Evolutionary conservation across 352 stramenopile species (phyloP).

Genomic region (Phytophthora fragariaefolia): DNA sequence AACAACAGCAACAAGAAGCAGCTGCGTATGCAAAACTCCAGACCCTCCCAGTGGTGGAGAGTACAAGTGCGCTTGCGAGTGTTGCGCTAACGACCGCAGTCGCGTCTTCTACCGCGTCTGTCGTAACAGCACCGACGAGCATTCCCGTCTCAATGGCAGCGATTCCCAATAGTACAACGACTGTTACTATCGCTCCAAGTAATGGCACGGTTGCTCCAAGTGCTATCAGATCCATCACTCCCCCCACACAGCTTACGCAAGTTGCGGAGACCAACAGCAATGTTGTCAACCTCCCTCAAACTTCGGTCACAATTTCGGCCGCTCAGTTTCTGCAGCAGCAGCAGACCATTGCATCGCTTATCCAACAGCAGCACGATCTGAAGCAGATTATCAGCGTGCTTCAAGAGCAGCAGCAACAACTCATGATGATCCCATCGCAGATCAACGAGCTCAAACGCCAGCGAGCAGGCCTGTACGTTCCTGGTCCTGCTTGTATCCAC

Average conservation of each 20-base stretch:
- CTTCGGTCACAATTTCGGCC: conserved; percentile 69
- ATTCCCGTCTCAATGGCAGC: conserved; percentile 7
- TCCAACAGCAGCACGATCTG: conserved; percentile 83
- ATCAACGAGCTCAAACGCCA: conserved; percentile 72
- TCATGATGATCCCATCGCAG: conserved; percentile 73
- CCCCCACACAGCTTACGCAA: conserved; percentile 25
- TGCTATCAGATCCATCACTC: conserved; percentile 14
- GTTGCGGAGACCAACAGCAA: conserved; percentile 19
- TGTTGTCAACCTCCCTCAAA: conserved; percentile 43
- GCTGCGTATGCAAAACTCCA: conserved; percentile 17
- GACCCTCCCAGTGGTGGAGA: conserved; percentile 16
- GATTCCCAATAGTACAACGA: conserved; percentile 19
- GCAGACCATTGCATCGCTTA: conserved; percentile 82
- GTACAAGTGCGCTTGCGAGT: conserved; percentile 14
- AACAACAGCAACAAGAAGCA: conserved; percentile 35
- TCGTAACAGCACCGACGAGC: conserved; percentile 2
- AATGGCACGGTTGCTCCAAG: conserved; percentile 7
- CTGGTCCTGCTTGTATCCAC: neutral
- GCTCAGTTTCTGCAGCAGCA: conserved; percentile 83
- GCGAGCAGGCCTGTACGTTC: conserved; percentile 52
- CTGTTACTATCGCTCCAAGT: conserved; percentile 12
- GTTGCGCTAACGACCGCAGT: conserved; percentile 7
- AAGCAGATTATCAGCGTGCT: conserved; percentile 83
- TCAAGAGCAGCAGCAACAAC: conserved; percentile 80
- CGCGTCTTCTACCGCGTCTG: conserved; percentile 1